Evolutionary conservation across 768 basidiomycete species (phyloP), one percentile per base, ranked within the genome.

Genomic region (button mushroom (Agaricus bisporus)): DNA sequence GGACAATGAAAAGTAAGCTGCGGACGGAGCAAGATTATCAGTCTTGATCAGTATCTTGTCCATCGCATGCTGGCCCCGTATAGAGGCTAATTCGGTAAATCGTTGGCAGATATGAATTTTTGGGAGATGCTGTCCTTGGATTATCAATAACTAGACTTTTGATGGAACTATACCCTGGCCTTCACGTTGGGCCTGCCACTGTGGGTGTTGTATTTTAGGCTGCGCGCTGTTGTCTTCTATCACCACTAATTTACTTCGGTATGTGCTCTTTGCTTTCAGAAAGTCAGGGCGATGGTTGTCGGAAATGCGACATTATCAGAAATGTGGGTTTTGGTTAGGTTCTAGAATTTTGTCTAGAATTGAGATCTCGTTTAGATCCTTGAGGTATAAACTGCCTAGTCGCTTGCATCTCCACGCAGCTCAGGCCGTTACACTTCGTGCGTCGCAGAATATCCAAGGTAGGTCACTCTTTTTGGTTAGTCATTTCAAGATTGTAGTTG

Each of bases 131-230:
- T 4, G 87, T 91, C 32, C 73, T 91, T 1, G 79, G 80, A 20
- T 66, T 91, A 18, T 69, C 81, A 26, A 82, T 90, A 32, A 91
- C 89, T 0, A 68, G 64, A 48, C 73, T 91, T 35, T 70, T 91
- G 64, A 66, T 77, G 43, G 76, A 85, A 18, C 73, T 76, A 62
- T 86, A 79, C 68, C 89, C 88, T 0, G 74, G 79, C 48, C 68
- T 91, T 17, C 82, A 80, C 17, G 89, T 91, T 38, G 89, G 89
- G 2, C 87, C 89, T 15, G 80, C 84, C 3, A 88, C 89, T 52
- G 89, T 86, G 64, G 64, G 79, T 64, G 18, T 28, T 37, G 32
- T 32, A 11, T 4, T 41, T 47, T 29, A 8, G 14, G 25, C 14
- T 46, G 4, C 26, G 26, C 20, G 11, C 22, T n/a, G 18, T 17